Percentiles rank a stretch among this genome's conserved stretches.
Evolutionary conservation across 352 stramenopile species (phyloP).

Genomic region (Pythium plurisporium): DNA sequence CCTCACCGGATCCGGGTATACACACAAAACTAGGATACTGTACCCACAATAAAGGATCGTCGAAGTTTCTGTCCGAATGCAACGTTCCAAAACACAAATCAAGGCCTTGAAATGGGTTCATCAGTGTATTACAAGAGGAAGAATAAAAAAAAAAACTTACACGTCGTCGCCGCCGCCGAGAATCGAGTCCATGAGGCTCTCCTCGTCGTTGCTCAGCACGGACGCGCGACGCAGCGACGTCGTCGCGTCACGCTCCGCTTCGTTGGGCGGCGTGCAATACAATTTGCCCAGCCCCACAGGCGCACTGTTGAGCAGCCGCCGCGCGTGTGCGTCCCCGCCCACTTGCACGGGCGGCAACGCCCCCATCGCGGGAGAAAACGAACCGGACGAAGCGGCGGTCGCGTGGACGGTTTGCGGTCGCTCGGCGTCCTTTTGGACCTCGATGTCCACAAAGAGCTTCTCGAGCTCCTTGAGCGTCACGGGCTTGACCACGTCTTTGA

Average conservation of each 20-base stretch:
- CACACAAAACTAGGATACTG: not conserved
- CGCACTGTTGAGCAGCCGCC: slow-evolving; percentile 60
- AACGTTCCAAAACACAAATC: not conserved
- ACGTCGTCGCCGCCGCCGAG: slow-evolving; percentile 39
- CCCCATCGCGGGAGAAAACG: not conserved
- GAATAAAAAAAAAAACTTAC: too few species aligned
- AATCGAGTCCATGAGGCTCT: slow-evolving; percentile 82
- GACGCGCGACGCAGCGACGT: slow-evolving; percentile 21
- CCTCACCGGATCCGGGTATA: not conserved
- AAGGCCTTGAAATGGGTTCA: too few species aligned
- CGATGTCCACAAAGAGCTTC: slow-evolving; percentile 71
- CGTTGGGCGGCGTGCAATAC: slow-evolving; percentile 44
- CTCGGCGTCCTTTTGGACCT: slow-evolving; percentile 31
- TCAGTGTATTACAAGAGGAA: too few species aligned
- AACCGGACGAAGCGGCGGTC: too few species aligned
- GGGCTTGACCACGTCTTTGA: slow-evolving; percentile 64
- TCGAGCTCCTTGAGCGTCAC: slow-evolving; percentile 80
- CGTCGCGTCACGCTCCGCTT: slow-evolving; percentile 10
- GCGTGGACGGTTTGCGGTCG: slow-evolving; percentile 62
- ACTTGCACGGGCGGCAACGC: slow-evolving; percentile 45
- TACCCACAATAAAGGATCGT: too few species aligned
- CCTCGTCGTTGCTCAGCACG: slow-evolving; percentile 73
- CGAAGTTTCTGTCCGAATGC: slow-evolving; percentile 3
- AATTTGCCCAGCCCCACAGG: slow-evolving; percentile 62
- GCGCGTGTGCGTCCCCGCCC: slow-evolving; percentile 33